phyloP scores from a whole-genome alignment of 1,284 basidiomycete genomes.

The Microbotryomycetes sp. region DNA sequence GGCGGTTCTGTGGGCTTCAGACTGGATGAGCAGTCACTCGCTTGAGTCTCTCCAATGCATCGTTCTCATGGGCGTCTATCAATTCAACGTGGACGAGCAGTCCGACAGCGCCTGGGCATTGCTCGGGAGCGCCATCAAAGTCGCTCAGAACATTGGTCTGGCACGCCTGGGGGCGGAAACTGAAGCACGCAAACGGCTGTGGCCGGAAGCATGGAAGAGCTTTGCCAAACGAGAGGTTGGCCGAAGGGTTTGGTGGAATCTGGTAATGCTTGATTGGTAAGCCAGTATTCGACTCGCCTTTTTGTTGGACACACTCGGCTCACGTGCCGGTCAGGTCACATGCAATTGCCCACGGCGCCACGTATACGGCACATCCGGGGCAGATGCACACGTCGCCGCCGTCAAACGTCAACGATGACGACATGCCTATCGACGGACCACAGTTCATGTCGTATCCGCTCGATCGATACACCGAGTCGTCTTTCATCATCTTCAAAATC shows the following conservation, averaged over 20 bases:
- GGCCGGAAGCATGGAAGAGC: slow-evolving; percentile 23
- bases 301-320: background rate
- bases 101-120: slow-evolving; percentile 37
- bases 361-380: slow-evolving; percentile 35
- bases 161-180: slow-evolving; percentile 10
- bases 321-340: slow-evolving; percentile 32
- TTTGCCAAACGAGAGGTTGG: slow-evolving; percentile 35
- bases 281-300: background rate
- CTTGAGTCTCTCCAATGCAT: slow-evolving; percentile 37
- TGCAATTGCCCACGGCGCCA: slow-evolving; percentile 34
- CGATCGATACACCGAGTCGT: slow-evolving; percentile 34
- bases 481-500: slow-evolving; percentile 31
- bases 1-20: slow-evolving; percentile 35
- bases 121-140: slow-evolving; percentile 36
- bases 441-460: slow-evolving; percentile 20
- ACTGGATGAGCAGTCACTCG: slow-evolving; percentile 35
- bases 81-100: slow-evolving; percentile 37
- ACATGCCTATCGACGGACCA: slow-evolving; percentile 25
- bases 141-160: slow-evolving; percentile 25
- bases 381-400: slow-evolving; percentile 36
- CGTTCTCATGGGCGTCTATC: slow-evolving; percentile 37
- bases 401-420: slow-evolving; percentile 35
- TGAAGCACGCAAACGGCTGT: slow-evolving; percentile 5
- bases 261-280: slow-evolving; percentile 31
- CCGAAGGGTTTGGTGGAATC: slow-evolving; percentile 38